Evolutionary conservation across 306 rosid species (phyloP).

Genomic region (Macrotyloma uniflorum): DNA sequence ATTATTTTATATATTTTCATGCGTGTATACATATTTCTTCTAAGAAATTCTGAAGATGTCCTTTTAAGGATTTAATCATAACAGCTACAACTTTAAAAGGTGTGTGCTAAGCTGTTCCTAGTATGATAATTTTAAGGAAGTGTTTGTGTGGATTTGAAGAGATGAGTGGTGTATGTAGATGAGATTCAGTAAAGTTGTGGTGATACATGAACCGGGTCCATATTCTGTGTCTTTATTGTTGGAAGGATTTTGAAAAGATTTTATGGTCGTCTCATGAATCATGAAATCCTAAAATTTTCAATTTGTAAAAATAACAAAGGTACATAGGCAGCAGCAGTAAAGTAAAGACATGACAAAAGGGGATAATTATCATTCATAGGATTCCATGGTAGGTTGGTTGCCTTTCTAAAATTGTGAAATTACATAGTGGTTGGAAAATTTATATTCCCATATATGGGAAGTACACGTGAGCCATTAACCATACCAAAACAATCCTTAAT

Average conservation of each 20-base stretch:
- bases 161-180: background rate
- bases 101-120: background rate
- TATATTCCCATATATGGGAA: conserved; percentile 44
- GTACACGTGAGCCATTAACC: conserved; percentile 39
- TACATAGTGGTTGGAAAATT: conserved; percentile 16
- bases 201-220: conserved; percentile 16
- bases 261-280: conserved; percentile 25
- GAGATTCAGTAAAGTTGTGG: conserved; percentile 26
- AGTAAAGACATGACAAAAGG: conserved; percentile 5
- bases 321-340: background rate
- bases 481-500: conserved; percentile 28
- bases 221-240: conserved; percentile 26
- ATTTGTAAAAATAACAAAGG: background rate
- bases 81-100: background rate
- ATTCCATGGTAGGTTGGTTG: conserved; percentile 34
- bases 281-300: conserved; percentile 23
- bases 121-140: background rate
- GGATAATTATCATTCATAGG: conserved; percentile 42
- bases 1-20: background rate
- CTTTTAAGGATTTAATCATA: background rate
- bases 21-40: no score
- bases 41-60: background rate
- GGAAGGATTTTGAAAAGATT: conserved; percentile 12
- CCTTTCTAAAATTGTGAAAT: conserved; percentile 34
- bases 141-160: background rate